Evolutionary conservation across 768 basidiomycete genomes (phyloP), one percentile per base, ranked within the genome.

Genomic region (Hydnomerulius pinastri): DNA sequence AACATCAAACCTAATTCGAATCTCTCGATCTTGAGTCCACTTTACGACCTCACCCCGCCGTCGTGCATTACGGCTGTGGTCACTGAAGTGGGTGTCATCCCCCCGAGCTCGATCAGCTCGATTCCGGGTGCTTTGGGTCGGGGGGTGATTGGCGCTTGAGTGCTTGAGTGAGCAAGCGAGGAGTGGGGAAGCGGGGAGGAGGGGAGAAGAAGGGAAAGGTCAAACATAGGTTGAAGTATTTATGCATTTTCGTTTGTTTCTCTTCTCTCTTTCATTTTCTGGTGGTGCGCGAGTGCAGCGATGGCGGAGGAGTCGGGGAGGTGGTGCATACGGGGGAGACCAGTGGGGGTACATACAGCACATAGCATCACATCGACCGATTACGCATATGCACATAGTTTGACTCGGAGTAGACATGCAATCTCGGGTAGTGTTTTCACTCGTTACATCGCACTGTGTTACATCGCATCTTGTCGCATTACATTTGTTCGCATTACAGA

Each of bases 71-170:
- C 97, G 1, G 96, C 90, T 15, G 92, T 99, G 20, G 93, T 98
- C 47, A 98, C 96, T 3, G 97, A 99, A 72, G 94, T 95, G 37
- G 96, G 96, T 2, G 76, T 98, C 47, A 97, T 96, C 55, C 94
- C 94, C 4, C 92, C 94, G 0, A 92, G 86, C 58, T 92, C 92
- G 54, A 91, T 95, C 57, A 84, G 87, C 60, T 87, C 87, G 32
- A 88, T 92, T 67, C 85, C 87, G 15, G 73, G 87, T 47, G 88
- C 90, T 1, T 72, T 91, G 23, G 65, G 65, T 9, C 55, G 61
- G 51, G 35, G 52, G 41, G 51, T 33, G 7, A 65, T 66, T 21
- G 65, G 63, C 13, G 63, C 53, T 24, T 66, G 51, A 55, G 33
- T 35, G 33, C 6, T n/a, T 32, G 5, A 32, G 4, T 32, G 10